A percentile compares a stretch with the other conserved stretches of the same genome.
phyloP scores from a whole-genome alignment of 306 rosid species.

The Rosa rugosa region DNA sequence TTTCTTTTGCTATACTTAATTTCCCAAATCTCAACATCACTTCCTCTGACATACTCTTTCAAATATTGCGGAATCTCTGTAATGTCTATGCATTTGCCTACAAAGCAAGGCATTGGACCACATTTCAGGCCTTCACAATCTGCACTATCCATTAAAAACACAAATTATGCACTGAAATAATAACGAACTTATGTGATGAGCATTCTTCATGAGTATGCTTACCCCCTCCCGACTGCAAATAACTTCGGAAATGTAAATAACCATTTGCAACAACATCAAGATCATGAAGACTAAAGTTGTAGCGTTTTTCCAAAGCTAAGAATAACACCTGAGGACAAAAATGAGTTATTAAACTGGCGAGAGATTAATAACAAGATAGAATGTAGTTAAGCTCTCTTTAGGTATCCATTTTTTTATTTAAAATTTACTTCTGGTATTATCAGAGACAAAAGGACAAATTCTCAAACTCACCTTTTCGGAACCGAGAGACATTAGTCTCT shows the following conservation, averaged over 20 bases:
- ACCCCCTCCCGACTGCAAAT: conserved; percentile 55
- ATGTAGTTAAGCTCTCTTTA: conserved; percentile 5
- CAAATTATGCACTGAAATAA: conserved; percentile 14
- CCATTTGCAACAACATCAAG: conserved; percentile 83
- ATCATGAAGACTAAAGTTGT: conserved; percentile 79
- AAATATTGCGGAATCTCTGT: conserved; percentile 65
- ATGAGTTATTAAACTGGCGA: not conserved
- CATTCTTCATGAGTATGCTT: conserved; percentile 17
- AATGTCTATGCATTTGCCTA: conserved; percentile 59
- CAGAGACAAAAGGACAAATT: conserved; percentile 5
- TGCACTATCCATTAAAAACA: conserved; percentile 41
- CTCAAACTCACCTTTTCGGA: conserved; percentile 24
- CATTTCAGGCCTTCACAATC: conserved; percentile 32
- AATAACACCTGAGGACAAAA: conserved; percentile 53
- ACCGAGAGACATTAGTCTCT: conserved; percentile 67
- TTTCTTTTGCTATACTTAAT: conserved; percentile 40
- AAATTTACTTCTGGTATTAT: not conserved
- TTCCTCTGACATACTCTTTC: conserved; percentile 66
- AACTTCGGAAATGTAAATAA: conserved; percentile 69
- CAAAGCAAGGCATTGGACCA: conserved; percentile 37
- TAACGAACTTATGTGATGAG: not conserved
- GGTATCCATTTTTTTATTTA: not conserved
- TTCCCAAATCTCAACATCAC: conserved; percentile 78
- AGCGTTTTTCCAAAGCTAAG: conserved; percentile 82
- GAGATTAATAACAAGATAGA: not conserved